Percentiles rank a stretch among this genome's conserved stretches.
Evolutionary conservation across 2,329 filamentous ascomycete genomes (phyloP).

Genomic region (Rhexocercosporidium sp.): DNA sequence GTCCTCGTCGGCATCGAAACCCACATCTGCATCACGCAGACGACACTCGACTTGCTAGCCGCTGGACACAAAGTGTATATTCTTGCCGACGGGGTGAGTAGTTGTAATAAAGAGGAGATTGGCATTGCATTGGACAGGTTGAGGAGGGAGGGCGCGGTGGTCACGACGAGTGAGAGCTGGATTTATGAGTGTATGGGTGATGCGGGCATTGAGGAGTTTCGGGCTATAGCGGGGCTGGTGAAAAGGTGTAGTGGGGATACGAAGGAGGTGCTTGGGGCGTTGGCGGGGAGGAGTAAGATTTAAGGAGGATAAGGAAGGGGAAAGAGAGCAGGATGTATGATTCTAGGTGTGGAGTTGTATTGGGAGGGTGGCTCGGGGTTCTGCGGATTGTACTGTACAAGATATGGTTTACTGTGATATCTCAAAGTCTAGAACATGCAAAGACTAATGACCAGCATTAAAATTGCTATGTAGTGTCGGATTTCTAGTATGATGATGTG

Average conservation of each 20-base stretch:
- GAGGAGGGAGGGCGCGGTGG: constrained; percentile 73
- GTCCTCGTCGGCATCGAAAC: constrained; percentile 90
- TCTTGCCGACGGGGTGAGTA: constrained; percentile 87
- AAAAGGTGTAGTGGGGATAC: constrained; percentile 78
- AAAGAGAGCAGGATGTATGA: neutral
- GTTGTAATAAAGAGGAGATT: constrained; percentile 83
- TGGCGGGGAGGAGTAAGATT: constrained; percentile 70
- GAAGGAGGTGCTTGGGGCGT: constrained; percentile 66
- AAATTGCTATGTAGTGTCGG: too few relatives aligned
- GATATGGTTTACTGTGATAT: neutral
- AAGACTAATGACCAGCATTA: too few relatives aligned
- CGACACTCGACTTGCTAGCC: constrained; percentile 77
- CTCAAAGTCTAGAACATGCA: neutral
- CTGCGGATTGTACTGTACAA: neutral
- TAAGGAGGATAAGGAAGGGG: constrained; percentile 41
- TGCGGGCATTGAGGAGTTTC: constrained; percentile 75
- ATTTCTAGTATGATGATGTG: too few relatives aligned
- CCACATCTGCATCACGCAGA: constrained; percentile 95
- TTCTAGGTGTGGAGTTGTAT: neutral
- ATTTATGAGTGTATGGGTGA: constrained; percentile 91
- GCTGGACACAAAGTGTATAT: constrained; percentile 84
- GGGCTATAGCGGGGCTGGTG: constrained; percentile 73
- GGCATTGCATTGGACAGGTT: constrained; percentile 78
- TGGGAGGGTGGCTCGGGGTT: neutral
- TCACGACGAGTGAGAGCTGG: constrained; percentile 89